Evolutionary conservation across 1,284 basidiomycete genomes (phyloP).

Genomic region (Kwoniella shivajii): DNA sequence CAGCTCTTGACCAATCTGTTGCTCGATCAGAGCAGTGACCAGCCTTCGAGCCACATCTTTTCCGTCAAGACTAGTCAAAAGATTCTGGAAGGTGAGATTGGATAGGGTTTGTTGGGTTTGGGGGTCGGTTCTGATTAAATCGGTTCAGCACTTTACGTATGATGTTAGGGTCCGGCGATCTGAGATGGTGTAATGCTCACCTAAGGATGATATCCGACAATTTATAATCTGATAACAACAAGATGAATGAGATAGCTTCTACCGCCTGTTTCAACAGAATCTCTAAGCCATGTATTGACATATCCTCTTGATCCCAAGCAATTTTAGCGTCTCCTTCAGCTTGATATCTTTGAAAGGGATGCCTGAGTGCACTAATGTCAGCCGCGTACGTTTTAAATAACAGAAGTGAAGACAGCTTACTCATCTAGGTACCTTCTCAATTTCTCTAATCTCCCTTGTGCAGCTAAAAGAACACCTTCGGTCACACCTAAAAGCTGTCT

Average conservation of each 20-base stretch:
- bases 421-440: slow-evolving; percentile 70
- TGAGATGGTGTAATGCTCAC: slow-evolving; percentile 57
- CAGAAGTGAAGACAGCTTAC: slow-evolving; percentile 28
- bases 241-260: slow-evolving; percentile 89
- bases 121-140: slow-evolving; percentile 15
- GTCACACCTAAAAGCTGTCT: slow-evolving; percentile 53
- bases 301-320: slow-evolving; percentile 52
- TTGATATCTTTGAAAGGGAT: slow-evolving; percentile 46
- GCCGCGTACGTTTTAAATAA: background rate
- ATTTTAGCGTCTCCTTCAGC: slow-evolving; percentile 47
- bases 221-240: slow-evolving; percentile 88
- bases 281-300: slow-evolving; percentile 41
- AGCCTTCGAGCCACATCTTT: slow-evolving; percentile 81
- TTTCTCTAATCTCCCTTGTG: slow-evolving; percentile 76
- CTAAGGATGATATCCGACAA: slow-evolving; percentile 80
- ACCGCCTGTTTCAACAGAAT: slow-evolving; percentile 77
- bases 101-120: slow-evolving; percentile 69
- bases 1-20: slow-evolving; percentile 94
- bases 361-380: slow-evolving; percentile 24
- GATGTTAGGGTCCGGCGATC: too few species aligned
- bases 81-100: slow-evolving; percentile 75
- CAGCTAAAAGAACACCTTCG: slow-evolving; percentile 65
- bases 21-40: slow-evolving; percentile 93
- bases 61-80: slow-evolving; percentile 80
- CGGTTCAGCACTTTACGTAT: slow-evolving; percentile 2